Evolutionary conservation across 2,329 filamentous ascomycete genomes (phyloP), one percentile per base, ranked within the genome.

Genomic region (Phialophora tarda): DNA sequence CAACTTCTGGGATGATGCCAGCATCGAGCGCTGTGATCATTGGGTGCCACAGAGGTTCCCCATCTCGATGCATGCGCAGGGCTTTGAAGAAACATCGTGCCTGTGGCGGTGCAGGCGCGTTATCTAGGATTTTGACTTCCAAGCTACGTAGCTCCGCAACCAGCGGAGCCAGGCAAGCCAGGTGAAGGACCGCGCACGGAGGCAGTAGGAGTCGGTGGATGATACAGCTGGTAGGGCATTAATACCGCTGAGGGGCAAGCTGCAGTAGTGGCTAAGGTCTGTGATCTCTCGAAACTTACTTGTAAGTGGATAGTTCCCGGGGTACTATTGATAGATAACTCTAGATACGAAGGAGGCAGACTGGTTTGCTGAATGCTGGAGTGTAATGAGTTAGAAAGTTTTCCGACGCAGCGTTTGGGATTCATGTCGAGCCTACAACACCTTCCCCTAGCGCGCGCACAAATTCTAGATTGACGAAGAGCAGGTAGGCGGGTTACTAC

Each of bases 21-120:
- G 47, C 51, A 57, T 28, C 38, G 41, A 17, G 17, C 44, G n/a
- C 11, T 12, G 26, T 58, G 6, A 23, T 51, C 47, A 69, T 66
- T 66, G 67, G 67, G 54, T 56, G 67, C 67, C 61, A 66, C 67
- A 69, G 5, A 7, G 14, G 17, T n/a, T 8, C 38, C 17, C 14
- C 38, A n/a, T n/a, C 17, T 21, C 17, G 6, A 44, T 44, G 38
- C 38, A 44, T 17, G 38, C 5, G 38, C 14, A 44, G 38, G 17
- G 7, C 17, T 21, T 51, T 17, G 4, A 32, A 44, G 34, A 24
- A 4, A 48, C 14, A 2, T 34, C 11, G 47, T 58, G n/a, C 47
- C 38, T 68, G 66, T 65, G 62, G 63, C 62, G 24, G 62, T 68
- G 62, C 56, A 23, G 24, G 17, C 21, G n/a, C 23, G 14, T 51